Evolutionary conservation across 169 alveolate species (phyloP).

Genomic region (Plasmodium vinckei): DNA sequence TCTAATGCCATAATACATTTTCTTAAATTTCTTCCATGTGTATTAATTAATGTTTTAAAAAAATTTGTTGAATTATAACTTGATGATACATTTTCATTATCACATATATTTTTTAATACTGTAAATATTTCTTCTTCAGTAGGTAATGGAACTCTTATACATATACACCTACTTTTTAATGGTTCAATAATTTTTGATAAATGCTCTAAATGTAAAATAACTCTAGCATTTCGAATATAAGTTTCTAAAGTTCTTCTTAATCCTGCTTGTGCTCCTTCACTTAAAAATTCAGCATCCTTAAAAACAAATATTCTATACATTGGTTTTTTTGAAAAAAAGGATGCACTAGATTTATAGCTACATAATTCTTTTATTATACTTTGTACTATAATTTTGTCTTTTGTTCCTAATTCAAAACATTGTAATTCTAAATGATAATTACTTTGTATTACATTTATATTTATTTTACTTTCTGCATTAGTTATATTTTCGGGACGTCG

Average conservation of each 20-base stretch:
- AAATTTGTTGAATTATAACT: conserved; percentile 14
- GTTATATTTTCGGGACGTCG: conserved; percentile 88
- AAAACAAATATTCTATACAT: conserved; percentile 92
- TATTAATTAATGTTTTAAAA: conserved; percentile 39
- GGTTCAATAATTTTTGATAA: conserved; percentile 92
- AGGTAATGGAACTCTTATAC: conserved; percentile 96
- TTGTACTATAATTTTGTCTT: conserved; percentile 94
- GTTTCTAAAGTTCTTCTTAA: conserved; percentile 96
- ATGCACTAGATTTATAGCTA: conserved; percentile 90
- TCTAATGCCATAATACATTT: conserved; percentile 73
- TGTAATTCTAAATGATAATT: conserved; percentile 94
- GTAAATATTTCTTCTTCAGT: conserved; percentile 83
- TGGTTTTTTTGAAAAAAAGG: conserved; percentile 88
- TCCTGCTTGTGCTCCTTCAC: conserved; percentile 95
- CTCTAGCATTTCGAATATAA: conserved; percentile 91
- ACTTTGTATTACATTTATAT: conserved; percentile 88
- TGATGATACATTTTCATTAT: conserved; percentile 30
- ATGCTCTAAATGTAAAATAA: conserved; percentile 92
- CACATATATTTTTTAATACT: conserved; percentile 44
- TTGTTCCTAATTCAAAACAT: conserved; percentile 94
- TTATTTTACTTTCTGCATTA: conserved; percentile 84
- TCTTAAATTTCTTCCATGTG: conserved; percentile 61
- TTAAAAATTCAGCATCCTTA: conserved; percentile 92
- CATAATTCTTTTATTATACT: conserved; percentile 94
- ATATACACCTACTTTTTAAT: conserved; percentile 94